Base-by-base conservation (phyloP, 2,329 filamentous ascomycete species). In the Capronia americana region DNA sequence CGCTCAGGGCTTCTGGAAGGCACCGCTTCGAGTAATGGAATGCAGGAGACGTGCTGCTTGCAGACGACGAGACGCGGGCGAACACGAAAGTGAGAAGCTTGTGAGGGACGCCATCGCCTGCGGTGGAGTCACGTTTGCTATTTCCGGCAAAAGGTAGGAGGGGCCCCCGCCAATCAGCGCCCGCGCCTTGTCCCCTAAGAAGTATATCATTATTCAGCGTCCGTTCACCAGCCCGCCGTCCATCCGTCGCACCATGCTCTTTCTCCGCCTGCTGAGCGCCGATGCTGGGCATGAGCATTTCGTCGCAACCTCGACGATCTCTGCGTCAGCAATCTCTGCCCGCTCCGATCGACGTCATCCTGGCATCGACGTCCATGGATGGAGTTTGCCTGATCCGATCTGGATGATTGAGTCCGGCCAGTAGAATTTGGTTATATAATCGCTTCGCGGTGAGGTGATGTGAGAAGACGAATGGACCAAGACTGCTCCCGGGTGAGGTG, bases 381-480 rank as follows among this genome's bases (percentile, higher is more conserved):
- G 6, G 38, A 7, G 17, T 41, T n/a, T 26, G 24, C 57, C 41
- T 30, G 26, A 48, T 51, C 51, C 38, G 26, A n/a, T 38, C 17
- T 30, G 23, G 4, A 56, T 14, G 44, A 24, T 32, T n/a, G 17
- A 23, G 41, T 24, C 28, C 14, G 44, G 41, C 54, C 61, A 58
- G 62, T 57, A 59, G 50, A 12, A 58, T 53, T 54, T 59, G 34
- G 56, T 64, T 59, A 64, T 26, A 48, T 64, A 59, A 64, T 64
- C 62, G 44, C 34, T 44, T 23, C 32, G 54, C 30, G 20, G 60
- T 57, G 60, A 32, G 61, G 54, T 64, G 61, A 57, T 17, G 61
- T 58, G 54, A 64, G 61, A 58, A 57, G 23, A 54, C 57, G 23
- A 32, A 12, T 11, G n/a, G 17, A 17, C 14, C n/a, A 48, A 11